Conservation (phyloP, 179 eudicot species). For the Spinacia oleracea region DNA sequence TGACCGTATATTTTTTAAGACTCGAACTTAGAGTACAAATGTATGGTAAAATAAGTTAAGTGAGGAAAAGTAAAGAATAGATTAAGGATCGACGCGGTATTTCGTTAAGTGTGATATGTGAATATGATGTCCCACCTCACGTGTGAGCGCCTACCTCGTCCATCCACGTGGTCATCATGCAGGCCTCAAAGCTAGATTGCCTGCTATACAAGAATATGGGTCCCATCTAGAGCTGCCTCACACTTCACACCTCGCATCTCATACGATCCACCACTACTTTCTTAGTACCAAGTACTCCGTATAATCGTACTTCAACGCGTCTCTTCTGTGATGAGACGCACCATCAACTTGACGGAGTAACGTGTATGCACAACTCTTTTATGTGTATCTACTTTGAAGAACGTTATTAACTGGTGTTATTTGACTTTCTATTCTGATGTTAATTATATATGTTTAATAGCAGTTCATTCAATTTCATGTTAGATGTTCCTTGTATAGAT, state of each 20-base stretch:
- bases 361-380: too few species aligned
- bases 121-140: constrained; percentile 23
- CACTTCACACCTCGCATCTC: not conserved
- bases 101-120: not conserved
- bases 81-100: constrained; percentile 19
- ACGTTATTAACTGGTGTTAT: too few species aligned
- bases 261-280: too few species aligned
- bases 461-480: too few species aligned
- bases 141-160: constrained; percentile 17
- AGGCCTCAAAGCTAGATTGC: constrained; percentile 3
- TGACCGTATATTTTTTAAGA: not conserved
- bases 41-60: not conserved
- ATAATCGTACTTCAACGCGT: too few species aligned
- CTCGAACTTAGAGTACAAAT: not conserved
- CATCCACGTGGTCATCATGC: constrained; percentile 34
- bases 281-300: too few species aligned
- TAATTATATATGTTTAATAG: too few species aligned
- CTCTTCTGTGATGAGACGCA: too few species aligned
- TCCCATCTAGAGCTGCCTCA: constrained; percentile 20
- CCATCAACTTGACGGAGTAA: too few species aligned
- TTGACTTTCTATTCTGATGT: too few species aligned
- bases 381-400: too few species aligned
- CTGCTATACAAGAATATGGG: constrained; percentile 24
- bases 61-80: not conserved
- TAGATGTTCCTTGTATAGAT: too few species aligned